Percentiles rank a stretch among this genome's conserved stretches.
These are phyloP conservation scores for Senecio squalidus DNA, from an alignment of 140 eudicot genomes.

Conservation along the genomic window DNA sequence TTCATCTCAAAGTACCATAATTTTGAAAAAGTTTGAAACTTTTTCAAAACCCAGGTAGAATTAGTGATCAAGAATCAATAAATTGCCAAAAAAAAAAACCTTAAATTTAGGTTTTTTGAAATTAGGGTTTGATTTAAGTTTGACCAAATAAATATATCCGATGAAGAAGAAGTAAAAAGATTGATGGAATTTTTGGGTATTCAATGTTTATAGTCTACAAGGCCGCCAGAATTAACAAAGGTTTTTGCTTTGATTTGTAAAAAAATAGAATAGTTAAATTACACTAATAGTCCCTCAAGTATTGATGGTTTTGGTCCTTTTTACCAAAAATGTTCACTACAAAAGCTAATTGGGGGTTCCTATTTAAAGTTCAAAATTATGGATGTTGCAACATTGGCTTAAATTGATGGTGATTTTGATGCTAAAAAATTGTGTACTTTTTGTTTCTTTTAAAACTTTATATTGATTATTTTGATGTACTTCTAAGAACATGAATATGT, in stretches of 20 bases:
- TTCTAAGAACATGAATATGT: too few species aligned
- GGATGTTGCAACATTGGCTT: background rate
- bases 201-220: too few species aligned
- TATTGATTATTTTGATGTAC: too few species aligned
- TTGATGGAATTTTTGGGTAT: slow-evolving; percentile 18
- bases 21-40: background rate
- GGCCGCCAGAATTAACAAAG: slow-evolving; percentile 33
- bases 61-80: background rate
- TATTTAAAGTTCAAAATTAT: background rate
- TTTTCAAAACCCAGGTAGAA: background rate
- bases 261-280: background rate
- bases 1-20: slow-evolving; percentile 31
- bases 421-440: background rate
- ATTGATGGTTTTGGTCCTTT: slow-evolving; percentile 17
- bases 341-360: background rate
- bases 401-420: background rate
- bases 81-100: background rate
- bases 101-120: background rate
- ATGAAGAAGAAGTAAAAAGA: background rate
- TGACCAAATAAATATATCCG: slow-evolving; percentile 14
- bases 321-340: background rate
- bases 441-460: background rate
- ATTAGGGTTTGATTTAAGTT: slow-evolving; percentile 18
- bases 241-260: slow-evolving; percentile 20
- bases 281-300: slow-evolving; percentile 9